These are phyloP conservation scores for Volvox reticuliferus DNA, from an alignment of 139 green algal genomes.

Conservation along the genomic window DNA sequence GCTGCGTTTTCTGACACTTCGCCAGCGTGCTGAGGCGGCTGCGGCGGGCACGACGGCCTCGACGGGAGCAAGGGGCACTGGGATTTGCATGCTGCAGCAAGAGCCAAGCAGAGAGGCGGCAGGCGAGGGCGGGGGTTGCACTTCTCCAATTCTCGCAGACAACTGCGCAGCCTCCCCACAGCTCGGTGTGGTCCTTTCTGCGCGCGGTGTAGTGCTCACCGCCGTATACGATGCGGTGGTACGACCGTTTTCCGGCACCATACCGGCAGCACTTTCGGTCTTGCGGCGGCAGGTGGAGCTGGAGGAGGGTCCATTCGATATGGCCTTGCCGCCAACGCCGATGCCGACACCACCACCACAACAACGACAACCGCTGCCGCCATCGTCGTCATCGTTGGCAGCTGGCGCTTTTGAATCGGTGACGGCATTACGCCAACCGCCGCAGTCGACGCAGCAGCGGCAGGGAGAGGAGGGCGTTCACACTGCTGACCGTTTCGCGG, in stretches of 20 bases:
- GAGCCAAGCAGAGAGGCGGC: too few relatives aligned
- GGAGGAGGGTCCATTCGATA: neutral
- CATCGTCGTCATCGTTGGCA: neutral
- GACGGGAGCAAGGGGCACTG: too few relatives aligned
- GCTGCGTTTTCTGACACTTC: slow-evolving; percentile 33
- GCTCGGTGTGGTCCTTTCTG: too few relatives aligned
- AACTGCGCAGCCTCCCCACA: too few relatives aligned
- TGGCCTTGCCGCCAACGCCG: too few relatives aligned
- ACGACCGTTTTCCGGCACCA: neutral
- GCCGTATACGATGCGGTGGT: neutral
- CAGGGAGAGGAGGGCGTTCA: neutral
- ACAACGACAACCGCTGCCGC: neutral
- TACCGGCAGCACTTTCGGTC: neutral
- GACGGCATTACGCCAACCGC: neutral
- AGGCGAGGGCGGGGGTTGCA: too few relatives aligned
- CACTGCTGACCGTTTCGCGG: neutral
- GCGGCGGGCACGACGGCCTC: neutral
- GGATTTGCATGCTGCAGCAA: too few relatives aligned
- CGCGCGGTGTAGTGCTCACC: neutral
- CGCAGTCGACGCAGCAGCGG: neutral
- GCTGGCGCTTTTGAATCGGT: neutral
- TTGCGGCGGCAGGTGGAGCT: neutral
- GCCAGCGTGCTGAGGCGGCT: neutral
- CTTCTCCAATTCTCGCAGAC: too few relatives aligned
- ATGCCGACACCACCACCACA: neutral